phyloP scores from a whole-genome alignment of 208 protist genomes.

The Phytomonas sp. region DNA sequence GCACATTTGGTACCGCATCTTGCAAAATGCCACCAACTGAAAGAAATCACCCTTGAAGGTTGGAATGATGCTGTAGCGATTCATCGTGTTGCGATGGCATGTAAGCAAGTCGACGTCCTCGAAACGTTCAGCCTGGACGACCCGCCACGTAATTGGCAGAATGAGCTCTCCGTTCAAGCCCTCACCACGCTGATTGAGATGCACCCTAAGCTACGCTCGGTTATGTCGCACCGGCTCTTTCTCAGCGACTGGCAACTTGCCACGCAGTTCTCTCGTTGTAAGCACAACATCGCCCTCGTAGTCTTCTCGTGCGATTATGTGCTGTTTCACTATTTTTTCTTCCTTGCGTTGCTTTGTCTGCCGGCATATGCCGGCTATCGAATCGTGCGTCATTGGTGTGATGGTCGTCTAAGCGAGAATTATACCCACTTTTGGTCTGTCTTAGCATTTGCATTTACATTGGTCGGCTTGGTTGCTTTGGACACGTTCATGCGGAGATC shows the following conservation, averaged over 20 bases:
- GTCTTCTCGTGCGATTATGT: constrained; percentile 72
- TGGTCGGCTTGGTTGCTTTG: constrained; percentile 22
- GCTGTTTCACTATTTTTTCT: constrained; percentile 48
- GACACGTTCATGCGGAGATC: constrained; percentile 21
- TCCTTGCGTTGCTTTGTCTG: constrained; percentile 47
- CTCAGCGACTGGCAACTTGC: constrained; percentile 73
- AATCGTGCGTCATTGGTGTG: constrained; percentile 21
- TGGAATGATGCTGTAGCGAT: constrained; percentile 85
- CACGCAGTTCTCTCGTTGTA: constrained; percentile 82
- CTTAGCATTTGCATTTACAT: constrained; percentile 37
- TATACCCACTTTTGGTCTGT: constrained; percentile 74
- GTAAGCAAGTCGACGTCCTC: constrained; percentile 71
- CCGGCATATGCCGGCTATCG: constrained; percentile 44
- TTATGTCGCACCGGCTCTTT: constrained; percentile 67
- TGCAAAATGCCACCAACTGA: constrained; percentile 47
- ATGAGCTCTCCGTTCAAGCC: constrained; percentile 82
- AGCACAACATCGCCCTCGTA: constrained; percentile 82
- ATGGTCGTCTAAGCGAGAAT: constrained; percentile 18
- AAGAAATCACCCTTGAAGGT: constrained; percentile 67
- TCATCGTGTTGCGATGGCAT: constrained; percentile 80
- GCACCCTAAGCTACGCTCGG: constrained; percentile 74
- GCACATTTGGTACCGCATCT: constrained; percentile 54
- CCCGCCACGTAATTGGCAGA: constrained; percentile 64
- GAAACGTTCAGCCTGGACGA: constrained; percentile 77
- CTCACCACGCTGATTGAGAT: constrained; percentile 85